A percentile compares a stretch with the other conserved stretches of the same genome.
Conservation (phyloP, 352 stramenopile species). For the Pythium brachiatum region DNA sequence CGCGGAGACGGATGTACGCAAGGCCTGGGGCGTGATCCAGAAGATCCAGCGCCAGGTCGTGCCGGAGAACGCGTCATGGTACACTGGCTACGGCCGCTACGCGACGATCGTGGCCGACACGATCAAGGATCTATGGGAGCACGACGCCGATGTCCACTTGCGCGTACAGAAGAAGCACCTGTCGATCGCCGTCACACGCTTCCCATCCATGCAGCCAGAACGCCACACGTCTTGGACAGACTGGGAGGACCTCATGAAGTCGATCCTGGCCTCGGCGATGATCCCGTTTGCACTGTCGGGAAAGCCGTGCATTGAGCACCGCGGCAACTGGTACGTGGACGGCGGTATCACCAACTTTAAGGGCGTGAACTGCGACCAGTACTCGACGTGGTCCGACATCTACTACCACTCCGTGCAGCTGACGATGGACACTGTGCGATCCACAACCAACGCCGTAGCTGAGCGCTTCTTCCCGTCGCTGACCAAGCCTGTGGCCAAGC, state of each 20-base stretch:
- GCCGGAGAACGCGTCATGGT: conserved; percentile 43
- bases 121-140: conserved; percentile 48
- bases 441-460: conserved; percentile 34
- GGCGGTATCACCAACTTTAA: conserved; percentile 74
- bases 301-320: conserved; percentile 55
- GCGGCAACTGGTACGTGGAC: conserved; percentile 70
- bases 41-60: conserved; percentile 43
- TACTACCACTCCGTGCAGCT: conserved; percentile 52
- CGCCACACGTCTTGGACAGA: conserved; percentile 52
- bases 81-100: conserved; percentile 65
- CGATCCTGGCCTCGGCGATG: conserved; percentile 64
- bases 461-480: conserved; percentile 42
- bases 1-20: conserved; percentile 44
- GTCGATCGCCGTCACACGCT: conserved; percentile 60
- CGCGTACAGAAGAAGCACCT: conserved; percentile 41
- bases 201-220: conserved; percentile 54
- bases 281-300: conserved; percentile 68
- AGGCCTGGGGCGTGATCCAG: conserved; percentile 53
- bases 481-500: conserved; percentile 44
- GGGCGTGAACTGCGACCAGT: conserved; percentile 52
- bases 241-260: conserved; percentile 58
- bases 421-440: conserved; percentile 37
- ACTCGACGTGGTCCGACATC: conserved; percentile 57
- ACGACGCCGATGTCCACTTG: conserved; percentile 47
- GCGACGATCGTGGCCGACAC: conserved; percentile 50